phyloP scores from a whole-genome alignment of 768 basidiomycete species.

The Boletus tomentosulus region DNA sequence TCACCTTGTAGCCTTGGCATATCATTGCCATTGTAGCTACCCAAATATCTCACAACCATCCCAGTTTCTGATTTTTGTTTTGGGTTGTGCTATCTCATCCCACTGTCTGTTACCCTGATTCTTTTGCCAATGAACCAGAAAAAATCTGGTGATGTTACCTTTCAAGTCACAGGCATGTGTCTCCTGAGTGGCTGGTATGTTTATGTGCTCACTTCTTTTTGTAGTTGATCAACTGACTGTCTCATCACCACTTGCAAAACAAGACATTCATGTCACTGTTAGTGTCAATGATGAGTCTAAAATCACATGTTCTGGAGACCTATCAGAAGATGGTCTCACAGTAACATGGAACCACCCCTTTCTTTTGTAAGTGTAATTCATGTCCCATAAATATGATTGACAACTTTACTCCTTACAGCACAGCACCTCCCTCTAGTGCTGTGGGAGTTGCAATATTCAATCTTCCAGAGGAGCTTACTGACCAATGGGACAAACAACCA shows the following conservation, averaged over 20 bases:
- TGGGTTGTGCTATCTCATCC: neutral
- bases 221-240: neutral
- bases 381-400: neutral
- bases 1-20: too few species aligned
- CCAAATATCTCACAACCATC: too few species aligned
- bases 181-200: neutral
- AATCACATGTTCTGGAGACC: neutral
- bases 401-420: neutral
- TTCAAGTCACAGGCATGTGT: neutral
- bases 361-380: neutral
- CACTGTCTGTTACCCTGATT: neutral
- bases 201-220: neutral
- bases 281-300: neutral
- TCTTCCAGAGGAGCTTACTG: neutral
- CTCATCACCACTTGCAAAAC: too few species aligned
- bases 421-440: neutral
- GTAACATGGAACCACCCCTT: neutral
- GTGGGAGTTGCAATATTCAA: neutral
- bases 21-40: too few species aligned
- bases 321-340: neutral
- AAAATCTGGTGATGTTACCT: neutral
- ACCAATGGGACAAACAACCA: neutral
- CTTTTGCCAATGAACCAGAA: neutral
- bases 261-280: too few species aligned
- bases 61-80: too few species aligned